Percentiles rank a stretch among this genome's conserved stretches.
Conservation (phyloP, 306 rosid genomes). For the Rosa chinensis region DNA sequence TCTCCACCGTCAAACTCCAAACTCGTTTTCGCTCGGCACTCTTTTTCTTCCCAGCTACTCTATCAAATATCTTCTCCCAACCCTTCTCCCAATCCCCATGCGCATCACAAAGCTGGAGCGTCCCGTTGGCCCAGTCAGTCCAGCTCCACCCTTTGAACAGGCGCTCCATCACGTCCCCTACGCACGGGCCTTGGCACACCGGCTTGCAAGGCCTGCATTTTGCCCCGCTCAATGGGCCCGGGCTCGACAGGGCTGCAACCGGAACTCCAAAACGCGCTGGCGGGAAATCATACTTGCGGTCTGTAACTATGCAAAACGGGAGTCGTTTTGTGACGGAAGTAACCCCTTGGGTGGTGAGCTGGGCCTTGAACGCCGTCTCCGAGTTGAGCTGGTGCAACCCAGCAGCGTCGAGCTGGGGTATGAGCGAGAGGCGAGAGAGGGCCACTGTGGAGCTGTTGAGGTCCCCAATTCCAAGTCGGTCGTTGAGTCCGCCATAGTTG, state of each 20-base stretch:
- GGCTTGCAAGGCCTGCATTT: slow-evolving; percentile 80
- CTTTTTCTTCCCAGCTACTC: slow-evolving; percentile 39
- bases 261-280: slow-evolving; percentile 71
- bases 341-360: slow-evolving; percentile 51
- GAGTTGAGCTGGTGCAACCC: slow-evolving; percentile 64
- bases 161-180: slow-evolving; percentile 39
- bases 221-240: slow-evolving; percentile 74
- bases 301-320: slow-evolving; percentile 80
- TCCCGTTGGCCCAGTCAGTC: slow-evolving; percentile 64
- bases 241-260: slow-evolving; percentile 75
- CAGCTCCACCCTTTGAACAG: slow-evolving; percentile 70
- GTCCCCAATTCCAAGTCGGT: slow-evolving; percentile 82
- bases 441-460: slow-evolving; percentile 62
- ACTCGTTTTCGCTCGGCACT: slow-evolving; percentile 40
- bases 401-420: slow-evolving; percentile 55
- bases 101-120: slow-evolving; percentile 64
- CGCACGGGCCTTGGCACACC: slow-evolving; percentile 56
- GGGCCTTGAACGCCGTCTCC: slow-evolving; percentile 76
- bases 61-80: slow-evolving; percentile 62
- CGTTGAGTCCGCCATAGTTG: slow-evolving; percentile 76
- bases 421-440: slow-evolving; percentile 64
- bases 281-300: slow-evolving; percentile 65
- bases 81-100: slow-evolving; percentile 55
- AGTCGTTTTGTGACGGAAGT: slow-evolving; percentile 35
- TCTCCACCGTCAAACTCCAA: slow-evolving; percentile 25